Evolutionary conservation across 2,329 filamentous ascomycete species (phyloP).

Genomic region (Monosporascus sp.): DNA sequence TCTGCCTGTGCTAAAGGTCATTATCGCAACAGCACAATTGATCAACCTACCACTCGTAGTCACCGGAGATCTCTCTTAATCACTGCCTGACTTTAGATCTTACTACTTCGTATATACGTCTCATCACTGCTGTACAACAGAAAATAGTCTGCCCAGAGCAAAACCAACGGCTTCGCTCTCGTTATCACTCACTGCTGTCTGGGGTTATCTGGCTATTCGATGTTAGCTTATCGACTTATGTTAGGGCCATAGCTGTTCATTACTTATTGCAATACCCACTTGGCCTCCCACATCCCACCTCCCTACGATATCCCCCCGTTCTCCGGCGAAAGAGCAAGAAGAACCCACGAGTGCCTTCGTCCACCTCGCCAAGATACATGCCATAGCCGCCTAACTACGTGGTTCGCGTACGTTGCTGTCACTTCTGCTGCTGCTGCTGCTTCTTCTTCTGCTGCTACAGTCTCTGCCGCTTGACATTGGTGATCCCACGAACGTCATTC

Average conservation of each 20-base stretch:
- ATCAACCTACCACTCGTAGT: background rate
- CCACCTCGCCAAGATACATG: background rate
- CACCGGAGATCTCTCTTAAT: background rate
- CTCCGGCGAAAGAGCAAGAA: background rate
- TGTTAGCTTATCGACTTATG: background rate
- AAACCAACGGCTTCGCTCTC: background rate
- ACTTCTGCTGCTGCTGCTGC: background rate
- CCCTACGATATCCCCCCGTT: background rate
- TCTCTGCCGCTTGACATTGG: background rate
- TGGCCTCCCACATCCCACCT: background rate
- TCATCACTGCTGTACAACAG: background rate
- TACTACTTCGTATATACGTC: background rate
- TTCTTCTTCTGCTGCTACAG: background rate
- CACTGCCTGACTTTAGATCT: too few relatives aligned
- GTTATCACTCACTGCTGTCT: background rate
- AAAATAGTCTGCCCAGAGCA: background rate
- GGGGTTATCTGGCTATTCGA: background rate
- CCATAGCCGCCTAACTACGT: background rate
- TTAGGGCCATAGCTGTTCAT: background rate
- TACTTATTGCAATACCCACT: background rate
- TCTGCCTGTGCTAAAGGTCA: background rate
- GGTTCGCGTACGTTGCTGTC: background rate
- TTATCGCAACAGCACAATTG: background rate
- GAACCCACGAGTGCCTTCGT: background rate
- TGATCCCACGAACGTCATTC: background rate